A percentile compares a stretch with the other conserved stretches of the same genome.
These are phyloP conservation scores for Ramaria sp. DNA, from an alignment of 768 basidiomycete genomes.

Conservation along the genomic window DNA sequence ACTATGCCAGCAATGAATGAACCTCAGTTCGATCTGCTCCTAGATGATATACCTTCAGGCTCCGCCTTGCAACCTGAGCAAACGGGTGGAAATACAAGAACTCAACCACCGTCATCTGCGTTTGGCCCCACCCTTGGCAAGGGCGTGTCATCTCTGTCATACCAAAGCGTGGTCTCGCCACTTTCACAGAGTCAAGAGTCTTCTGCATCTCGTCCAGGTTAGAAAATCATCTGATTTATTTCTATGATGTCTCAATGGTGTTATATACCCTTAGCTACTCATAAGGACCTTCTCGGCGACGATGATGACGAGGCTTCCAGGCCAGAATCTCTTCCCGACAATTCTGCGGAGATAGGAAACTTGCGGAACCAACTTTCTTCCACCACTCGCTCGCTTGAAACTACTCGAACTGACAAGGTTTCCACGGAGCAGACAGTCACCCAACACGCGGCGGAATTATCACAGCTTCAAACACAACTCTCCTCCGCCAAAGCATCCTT, in stretches of 20 bases:
- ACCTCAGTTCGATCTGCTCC: constrained; percentile 36
- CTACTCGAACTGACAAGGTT: constrained; percentile 53
- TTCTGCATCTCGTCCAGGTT: background rate
- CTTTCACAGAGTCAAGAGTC: constrained; percentile 28
- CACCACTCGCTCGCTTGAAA: constrained; percentile 61
- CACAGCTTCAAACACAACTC: constrained; percentile 74
- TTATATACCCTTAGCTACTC: background rate
- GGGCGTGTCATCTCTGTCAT: background rate
- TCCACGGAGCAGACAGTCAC: constrained; percentile 55
- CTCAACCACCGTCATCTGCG: background rate
- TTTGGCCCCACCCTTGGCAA: background rate
- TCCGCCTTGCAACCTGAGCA: constrained; percentile 12
- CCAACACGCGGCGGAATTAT: constrained; percentile 63
- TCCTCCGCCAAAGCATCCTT: constrained; percentile 75
- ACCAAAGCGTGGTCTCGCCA: background rate
- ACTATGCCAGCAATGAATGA: constrained; percentile 17
- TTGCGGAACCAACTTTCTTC: constrained; percentile 75
- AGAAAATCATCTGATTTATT: background rate
- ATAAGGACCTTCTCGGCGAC: constrained; percentile 58
- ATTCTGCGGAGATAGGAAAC: constrained; percentile 82
- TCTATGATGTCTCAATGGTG: constrained; percentile 7
- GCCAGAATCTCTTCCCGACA: constrained; percentile 51
- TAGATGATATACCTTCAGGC: constrained; percentile 29
- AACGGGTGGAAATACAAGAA: background rate
- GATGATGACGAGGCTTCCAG: constrained; percentile 47